Percentiles rank a stretch among this genome's conserved stretches.
Evolutionary conservation across 2,329 filamentous ascomycete genomes (phyloP).

Genomic region (Cryphonectria japonica): DNA sequence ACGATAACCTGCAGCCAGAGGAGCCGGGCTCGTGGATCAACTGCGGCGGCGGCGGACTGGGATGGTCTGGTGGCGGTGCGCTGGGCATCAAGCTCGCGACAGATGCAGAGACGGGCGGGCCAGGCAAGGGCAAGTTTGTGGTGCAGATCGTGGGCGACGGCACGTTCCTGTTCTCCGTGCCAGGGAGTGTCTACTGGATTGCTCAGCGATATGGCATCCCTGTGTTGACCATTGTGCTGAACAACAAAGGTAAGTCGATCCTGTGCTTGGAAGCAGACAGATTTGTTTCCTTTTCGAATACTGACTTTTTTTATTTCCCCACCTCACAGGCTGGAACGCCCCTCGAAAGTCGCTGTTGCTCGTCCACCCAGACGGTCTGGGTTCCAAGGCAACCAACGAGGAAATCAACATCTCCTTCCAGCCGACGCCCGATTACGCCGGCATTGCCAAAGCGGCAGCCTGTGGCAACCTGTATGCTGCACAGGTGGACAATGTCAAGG

Average conservation of each 20-base stretch:
- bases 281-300: neutral
- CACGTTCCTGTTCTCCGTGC: conserved; percentile 53
- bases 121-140: conserved; percentile 48
- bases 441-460: conserved; percentile 63
- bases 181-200: conserved; percentile 54
- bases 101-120: conserved; percentile 43
- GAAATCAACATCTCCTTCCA: conserved; percentile 66
- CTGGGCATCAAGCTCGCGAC: conserved; percentile 54
- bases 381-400: conserved; percentile 59
- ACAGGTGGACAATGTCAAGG: conserved; percentile 49
- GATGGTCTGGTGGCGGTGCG: conserved; percentile 57
- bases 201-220: conserved; percentile 51
- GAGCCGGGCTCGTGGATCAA: conserved; percentile 56
- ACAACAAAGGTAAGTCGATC: conserved; percentile 51
- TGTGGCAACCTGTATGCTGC: conserved; percentile 57
- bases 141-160: conserved; percentile 56
- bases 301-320: neutral
- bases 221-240: conserved; percentile 53
- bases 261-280: neutral
- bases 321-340: conserved; percentile 38
- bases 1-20: conserved; percentile 69
- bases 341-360: conserved; percentile 59
- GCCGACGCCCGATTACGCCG: conserved; percentile 61
- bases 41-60: conserved; percentile 56
- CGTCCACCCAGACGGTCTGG: conserved; percentile 61